These are phyloP conservation scores for Coccinonectria pachysandricola DNA, from an alignment of 2,329 filamentous ascomycete species.

Conservation along the genomic window DNA sequence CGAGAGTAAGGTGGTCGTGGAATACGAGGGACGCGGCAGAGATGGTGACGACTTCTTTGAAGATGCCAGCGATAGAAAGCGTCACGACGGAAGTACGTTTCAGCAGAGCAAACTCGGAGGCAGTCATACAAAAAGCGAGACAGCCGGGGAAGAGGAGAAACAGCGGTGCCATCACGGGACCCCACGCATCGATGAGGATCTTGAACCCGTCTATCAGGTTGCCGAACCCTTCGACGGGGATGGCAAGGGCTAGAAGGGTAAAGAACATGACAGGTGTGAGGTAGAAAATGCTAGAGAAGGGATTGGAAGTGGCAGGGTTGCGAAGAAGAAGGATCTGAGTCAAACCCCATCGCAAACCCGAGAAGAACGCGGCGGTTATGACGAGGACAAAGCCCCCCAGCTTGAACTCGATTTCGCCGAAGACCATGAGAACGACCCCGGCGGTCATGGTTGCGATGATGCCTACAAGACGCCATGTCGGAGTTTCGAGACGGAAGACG, in stretches of 20 bases:
- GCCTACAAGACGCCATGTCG: slow-evolving; percentile 72
- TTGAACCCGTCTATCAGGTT: slow-evolving; percentile 57
- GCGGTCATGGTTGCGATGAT: slow-evolving; percentile 89
- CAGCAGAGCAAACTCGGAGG: slow-evolving; percentile 88
- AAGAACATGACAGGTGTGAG: slow-evolving; percentile 96
- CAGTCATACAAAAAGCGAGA: slow-evolving; percentile 93
- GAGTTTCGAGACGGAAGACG: slow-evolving; percentile 79
- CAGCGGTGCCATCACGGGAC: slow-evolving; percentile 51
- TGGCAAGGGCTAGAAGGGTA: slow-evolving; percentile 66
- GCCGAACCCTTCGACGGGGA: slow-evolving; percentile 73
- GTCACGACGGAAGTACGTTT: slow-evolving; percentile 95
- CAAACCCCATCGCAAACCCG: slow-evolving; percentile 95
- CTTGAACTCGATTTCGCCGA: slow-evolving; percentile 85
- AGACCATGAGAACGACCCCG: slow-evolving; percentile 97
- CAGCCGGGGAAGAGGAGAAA: slow-evolving; percentile 83
- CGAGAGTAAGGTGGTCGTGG: slow-evolving; percentile 72
- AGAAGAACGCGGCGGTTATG: slow-evolving; percentile 89
- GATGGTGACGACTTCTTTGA: slow-evolving; percentile 98
- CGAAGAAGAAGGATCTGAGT: slow-evolving; percentile 91
- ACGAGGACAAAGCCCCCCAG: slow-evolving; percentile 80
- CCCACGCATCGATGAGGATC: slow-evolving; percentile 56
- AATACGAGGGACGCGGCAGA: slow-evolving; percentile 79
- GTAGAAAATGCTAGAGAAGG: slow-evolving; percentile 94
- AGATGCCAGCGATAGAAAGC: slow-evolving; percentile 91
- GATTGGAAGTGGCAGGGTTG: slow-evolving; percentile 90